A percentile compares a stretch with the other conserved stretches of the same genome.
Conservation (phyloP, 1,284 basidiomycete genomes). For the Irpex rosettiformis region DNA sequence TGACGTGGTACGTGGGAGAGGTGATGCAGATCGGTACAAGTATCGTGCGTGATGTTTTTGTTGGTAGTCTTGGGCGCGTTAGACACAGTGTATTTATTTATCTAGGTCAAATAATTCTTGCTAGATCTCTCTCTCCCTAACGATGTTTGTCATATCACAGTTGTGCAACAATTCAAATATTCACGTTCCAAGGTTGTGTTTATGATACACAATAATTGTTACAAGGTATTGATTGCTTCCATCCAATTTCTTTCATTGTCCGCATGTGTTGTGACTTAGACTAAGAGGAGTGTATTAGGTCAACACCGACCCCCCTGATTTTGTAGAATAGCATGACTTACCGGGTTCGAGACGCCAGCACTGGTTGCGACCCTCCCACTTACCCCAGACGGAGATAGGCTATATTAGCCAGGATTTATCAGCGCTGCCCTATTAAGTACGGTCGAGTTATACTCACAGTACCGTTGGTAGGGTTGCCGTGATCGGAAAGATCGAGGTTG, state of each 20-base stretch:
- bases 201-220: not conserved
- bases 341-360: constrained; percentile 25
- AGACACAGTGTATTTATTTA: too few relatives aligned
- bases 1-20: constrained; percentile 62
- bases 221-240: not conserved
- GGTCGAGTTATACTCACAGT: constrained; percentile 13
- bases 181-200: not conserved
- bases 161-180: too few relatives aligned
- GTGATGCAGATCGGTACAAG: constrained; percentile 59
- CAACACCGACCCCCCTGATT: not conserved
- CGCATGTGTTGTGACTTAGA: not conserved
- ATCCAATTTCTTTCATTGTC: not conserved
- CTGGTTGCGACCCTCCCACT: constrained; percentile 26
- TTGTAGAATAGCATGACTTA: constrained; percentile 8
- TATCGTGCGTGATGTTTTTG: not conserved
- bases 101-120: too few relatives aligned
- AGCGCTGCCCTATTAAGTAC: not conserved
- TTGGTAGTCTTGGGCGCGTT: too few relatives aligned
- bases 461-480: constrained; percentile 24
- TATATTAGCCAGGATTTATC: not conserved
- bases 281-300: not conserved
- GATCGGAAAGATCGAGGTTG: constrained; percentile 23
- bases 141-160: too few relatives aligned
- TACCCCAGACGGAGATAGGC: constrained; percentile 23
- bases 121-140: too few relatives aligned